Percentiles rank a stretch among this genome's conserved stretches.
Evolutionary conservation across 768 basidiomycete species (phyloP).

Genomic region (Tephrocybe sp.): DNA sequence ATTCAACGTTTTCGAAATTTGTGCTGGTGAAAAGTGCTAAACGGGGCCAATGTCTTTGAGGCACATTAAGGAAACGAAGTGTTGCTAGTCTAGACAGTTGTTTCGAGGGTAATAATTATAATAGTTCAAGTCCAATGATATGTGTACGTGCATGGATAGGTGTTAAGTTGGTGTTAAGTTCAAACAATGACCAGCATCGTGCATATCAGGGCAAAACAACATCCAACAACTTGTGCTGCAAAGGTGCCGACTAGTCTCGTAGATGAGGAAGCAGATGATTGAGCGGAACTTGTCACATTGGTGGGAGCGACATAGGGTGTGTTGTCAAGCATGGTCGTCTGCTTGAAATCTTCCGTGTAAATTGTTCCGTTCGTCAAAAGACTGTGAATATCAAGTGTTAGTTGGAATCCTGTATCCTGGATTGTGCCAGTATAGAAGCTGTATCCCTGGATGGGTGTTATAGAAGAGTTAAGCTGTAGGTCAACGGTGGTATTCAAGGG

Average conservation of each 20-base stretch:
- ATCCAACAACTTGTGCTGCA: not conserved
- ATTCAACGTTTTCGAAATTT: too few species aligned
- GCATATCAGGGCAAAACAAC: not conserved
- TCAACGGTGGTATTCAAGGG: slow-evolving; percentile 27
- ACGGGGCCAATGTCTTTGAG: too few species aligned
- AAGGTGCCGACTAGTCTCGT: slow-evolving; percentile 5
- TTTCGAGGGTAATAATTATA: too few species aligned
- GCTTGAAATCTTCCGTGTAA: slow-evolving; percentile 30
- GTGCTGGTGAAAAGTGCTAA: too few species aligned
- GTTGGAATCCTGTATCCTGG: slow-evolving; percentile 26
- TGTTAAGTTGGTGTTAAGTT: not conserved
- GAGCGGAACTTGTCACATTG: slow-evolving; percentile 11
- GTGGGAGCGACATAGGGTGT: slow-evolving; percentile 24
- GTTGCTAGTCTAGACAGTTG: too few species aligned
- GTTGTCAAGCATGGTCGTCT: slow-evolving; percentile 26
- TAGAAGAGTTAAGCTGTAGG: slow-evolving; percentile 22
- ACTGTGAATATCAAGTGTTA: slow-evolving; percentile 30
- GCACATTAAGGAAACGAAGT: too few species aligned
- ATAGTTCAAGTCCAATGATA: not conserved
- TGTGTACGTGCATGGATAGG: not conserved
- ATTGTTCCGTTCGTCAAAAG: slow-evolving; percentile 22
- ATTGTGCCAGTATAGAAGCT: slow-evolving; percentile 27
- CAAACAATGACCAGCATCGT: not conserved
- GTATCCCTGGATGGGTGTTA: slow-evolving; percentile 27
- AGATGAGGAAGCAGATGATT: slow-evolving; percentile 13